Evolutionary conservation across 1,284 basidiomycete species (phyloP).

Genomic region (Tilletia horrida): DNA sequence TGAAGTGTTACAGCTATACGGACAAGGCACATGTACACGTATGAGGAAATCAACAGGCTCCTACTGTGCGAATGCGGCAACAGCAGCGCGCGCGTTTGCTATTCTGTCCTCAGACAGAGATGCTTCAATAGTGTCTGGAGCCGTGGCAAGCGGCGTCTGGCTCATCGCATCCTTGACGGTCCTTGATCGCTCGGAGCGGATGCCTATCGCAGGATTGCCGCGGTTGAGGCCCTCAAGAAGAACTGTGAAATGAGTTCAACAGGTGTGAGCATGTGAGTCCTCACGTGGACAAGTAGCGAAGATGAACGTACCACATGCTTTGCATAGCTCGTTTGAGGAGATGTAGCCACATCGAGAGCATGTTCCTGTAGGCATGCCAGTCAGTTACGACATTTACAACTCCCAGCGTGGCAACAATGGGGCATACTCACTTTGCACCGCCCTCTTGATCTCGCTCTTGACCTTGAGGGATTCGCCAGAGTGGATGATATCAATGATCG

Average conservation of each 20-base stretch:
- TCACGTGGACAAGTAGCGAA: background rate
- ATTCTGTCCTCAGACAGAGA: conserved; percentile 5
- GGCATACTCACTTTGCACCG: conserved; percentile 34
- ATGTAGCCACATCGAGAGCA: conserved; percentile 54
- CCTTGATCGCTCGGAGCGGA: conserved; percentile 43
- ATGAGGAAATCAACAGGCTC: too few species aligned
- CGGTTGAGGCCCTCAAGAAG: conserved; percentile 51
- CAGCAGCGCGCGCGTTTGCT: conserved; percentile 10
- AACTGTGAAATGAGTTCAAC: conserved; percentile 21
- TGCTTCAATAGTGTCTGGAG: background rate
- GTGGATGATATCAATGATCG: conserved; percentile 92
- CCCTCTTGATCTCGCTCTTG: conserved; percentile 40
- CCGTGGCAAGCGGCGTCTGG: conserved; percentile 9
- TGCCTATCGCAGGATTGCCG: conserved; percentile 47
- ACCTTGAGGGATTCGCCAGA: conserved; percentile 43
- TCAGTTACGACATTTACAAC: too few species aligned
- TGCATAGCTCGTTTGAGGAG: conserved; percentile 50
- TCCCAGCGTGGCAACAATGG: too few species aligned
- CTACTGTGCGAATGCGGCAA: conserved; percentile 10
- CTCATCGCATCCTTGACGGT: conserved; percentile 25
- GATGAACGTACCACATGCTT: conserved; percentile 37
- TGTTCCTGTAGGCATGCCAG: conserved; percentile 18
- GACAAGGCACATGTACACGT: too few species aligned
- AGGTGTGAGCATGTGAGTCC: background rate
- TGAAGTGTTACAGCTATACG: too few species aligned